phyloP scores from a whole-genome alignment of 140 eudicot species.

The Senecio squalidus region DNA sequence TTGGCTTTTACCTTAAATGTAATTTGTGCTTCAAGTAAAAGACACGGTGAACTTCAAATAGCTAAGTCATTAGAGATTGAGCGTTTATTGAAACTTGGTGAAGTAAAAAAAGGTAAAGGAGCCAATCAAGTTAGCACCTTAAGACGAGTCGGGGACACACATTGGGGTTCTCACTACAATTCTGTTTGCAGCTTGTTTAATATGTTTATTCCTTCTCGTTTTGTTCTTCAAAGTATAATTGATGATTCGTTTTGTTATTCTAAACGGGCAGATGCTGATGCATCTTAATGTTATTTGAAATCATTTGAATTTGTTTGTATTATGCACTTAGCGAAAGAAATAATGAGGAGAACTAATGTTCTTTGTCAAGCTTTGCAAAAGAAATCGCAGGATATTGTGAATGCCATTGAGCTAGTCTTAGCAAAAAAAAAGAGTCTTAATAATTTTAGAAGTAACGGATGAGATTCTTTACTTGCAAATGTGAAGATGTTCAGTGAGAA shows the following conservation, averaged over 20 bases:
- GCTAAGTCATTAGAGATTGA: background rate
- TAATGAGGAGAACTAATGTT: too few relatives aligned
- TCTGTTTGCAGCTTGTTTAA: background rate
- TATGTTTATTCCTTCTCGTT: background rate
- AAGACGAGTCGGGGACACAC: background rate
- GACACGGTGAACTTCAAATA: background rate
- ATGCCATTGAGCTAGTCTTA: too few relatives aligned
- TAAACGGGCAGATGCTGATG: background rate
- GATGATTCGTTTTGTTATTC: background rate
- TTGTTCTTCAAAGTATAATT: background rate
- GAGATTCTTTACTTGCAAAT: too few relatives aligned
- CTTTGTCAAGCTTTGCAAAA: too few relatives aligned
- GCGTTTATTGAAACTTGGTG: background rate
- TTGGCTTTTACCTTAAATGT: background rate
- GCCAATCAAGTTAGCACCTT: background rate
- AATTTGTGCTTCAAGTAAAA: too few relatives aligned
- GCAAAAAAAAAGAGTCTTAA: too few relatives aligned
- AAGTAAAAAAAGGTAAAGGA: background rate
- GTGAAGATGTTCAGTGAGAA: too few relatives aligned
- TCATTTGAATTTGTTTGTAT: background rate
- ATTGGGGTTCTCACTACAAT: background rate
- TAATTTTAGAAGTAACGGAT: too few relatives aligned
- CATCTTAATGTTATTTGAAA: background rate
- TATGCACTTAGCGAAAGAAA: background rate
- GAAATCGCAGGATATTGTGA: too few relatives aligned